Evolutionary conservation across 1,284 basidiomycete genomes (phyloP).

Genomic region (Sporisorium exsertum): DNA sequence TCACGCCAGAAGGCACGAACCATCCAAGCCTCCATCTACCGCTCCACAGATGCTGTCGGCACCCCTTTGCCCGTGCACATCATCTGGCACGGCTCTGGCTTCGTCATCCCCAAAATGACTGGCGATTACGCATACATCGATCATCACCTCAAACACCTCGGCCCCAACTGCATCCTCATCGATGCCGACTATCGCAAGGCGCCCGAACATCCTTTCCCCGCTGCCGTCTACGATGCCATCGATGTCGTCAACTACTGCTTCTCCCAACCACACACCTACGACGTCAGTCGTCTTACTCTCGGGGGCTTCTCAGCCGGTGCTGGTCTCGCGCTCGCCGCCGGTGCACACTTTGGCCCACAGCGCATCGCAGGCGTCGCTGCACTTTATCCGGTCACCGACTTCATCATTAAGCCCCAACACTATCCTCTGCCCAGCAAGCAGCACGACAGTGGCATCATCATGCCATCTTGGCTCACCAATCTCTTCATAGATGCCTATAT

Average conservation of each 20-base stretch:
- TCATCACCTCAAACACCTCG: constrained; percentile 20
- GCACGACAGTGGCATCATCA: constrained; percentile 41
- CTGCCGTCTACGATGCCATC: constrained; percentile 46
- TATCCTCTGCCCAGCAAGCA: constrained; percentile 24
- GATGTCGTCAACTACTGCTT: constrained; percentile 49
- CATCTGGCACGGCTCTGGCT: constrained; percentile 47
- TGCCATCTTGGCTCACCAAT: constrained; percentile 45
- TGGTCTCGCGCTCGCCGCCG: constrained; percentile 55
- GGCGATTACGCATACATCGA: constrained; percentile 35
- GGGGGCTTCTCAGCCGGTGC: constrained; percentile 64
- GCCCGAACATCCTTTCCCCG: constrained; percentile 63
- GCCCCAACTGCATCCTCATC: constrained; percentile 40
- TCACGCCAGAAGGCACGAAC: constrained; percentile 47
- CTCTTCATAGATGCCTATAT: constrained; percentile 57
- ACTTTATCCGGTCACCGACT: constrained; percentile 53
- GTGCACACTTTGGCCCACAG: constrained; percentile 38
- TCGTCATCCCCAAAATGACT: constrained; percentile 47
- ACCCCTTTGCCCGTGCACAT: constrained; percentile 43
- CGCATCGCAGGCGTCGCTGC: constrained; percentile 47
- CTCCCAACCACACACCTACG: constrained; percentile 40
- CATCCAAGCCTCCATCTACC: constrained; percentile 52
- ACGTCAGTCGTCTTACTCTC: constrained; percentile 44
- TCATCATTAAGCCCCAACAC: constrained; percentile 32
- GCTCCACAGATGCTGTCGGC: constrained; percentile 25
- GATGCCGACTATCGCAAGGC: constrained; percentile 66